Conservation (phyloP, 805 yeast genomes). For the Candida hispaniensis region DNA sequence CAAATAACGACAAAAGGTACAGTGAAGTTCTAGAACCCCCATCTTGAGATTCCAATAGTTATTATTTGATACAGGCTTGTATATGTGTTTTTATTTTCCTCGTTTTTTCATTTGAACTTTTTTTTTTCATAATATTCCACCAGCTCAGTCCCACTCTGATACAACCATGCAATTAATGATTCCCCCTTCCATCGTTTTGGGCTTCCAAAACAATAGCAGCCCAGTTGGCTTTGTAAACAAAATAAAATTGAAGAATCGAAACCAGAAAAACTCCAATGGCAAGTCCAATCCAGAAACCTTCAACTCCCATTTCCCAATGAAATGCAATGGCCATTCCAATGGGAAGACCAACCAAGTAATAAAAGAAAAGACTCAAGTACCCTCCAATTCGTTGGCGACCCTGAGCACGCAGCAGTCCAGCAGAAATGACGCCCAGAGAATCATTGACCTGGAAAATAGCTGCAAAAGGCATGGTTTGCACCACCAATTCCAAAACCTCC, state of each 20-base stretch:
- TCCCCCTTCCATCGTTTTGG: slow-evolving; percentile 13
- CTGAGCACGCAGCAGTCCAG: slow-evolving; percentile 65
- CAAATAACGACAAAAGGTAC: too few species aligned
- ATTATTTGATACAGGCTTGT: too few species aligned
- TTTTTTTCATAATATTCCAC: too few species aligned
- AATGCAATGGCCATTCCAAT: slow-evolving; percentile 53
- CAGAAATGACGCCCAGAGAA: slow-evolving; percentile 58
- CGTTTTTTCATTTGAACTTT: too few species aligned
- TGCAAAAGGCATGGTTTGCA: slow-evolving; percentile 49
- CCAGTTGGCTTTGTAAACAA: slow-evolving; percentile 45
- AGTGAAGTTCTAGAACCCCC: too few species aligned
- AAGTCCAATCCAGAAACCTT: slow-evolving; percentile 67
- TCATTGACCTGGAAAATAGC: slow-evolving; percentile 59
- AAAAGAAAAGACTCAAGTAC: slow-evolving; percentile 52
- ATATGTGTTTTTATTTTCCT: too few species aligned
- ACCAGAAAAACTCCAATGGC: slow-evolving; percentile 51
- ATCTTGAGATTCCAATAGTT: too few species aligned
- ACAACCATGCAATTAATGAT: slow-evolving; percentile 1
- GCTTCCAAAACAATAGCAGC: slow-evolving; percentile 39
- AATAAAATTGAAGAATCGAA: slow-evolving; percentile 39
- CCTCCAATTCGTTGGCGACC: slow-evolving; percentile 72
- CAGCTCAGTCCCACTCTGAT: too few species aligned
- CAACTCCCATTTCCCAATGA: slow-evolving; percentile 36
- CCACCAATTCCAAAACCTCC: slow-evolving; percentile 44
- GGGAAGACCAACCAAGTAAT: slow-evolving; percentile 50